Evolutionary conservation across 139 green algal genomes (phyloP).

Genomic region (Picochlorum costavermella): DNA sequence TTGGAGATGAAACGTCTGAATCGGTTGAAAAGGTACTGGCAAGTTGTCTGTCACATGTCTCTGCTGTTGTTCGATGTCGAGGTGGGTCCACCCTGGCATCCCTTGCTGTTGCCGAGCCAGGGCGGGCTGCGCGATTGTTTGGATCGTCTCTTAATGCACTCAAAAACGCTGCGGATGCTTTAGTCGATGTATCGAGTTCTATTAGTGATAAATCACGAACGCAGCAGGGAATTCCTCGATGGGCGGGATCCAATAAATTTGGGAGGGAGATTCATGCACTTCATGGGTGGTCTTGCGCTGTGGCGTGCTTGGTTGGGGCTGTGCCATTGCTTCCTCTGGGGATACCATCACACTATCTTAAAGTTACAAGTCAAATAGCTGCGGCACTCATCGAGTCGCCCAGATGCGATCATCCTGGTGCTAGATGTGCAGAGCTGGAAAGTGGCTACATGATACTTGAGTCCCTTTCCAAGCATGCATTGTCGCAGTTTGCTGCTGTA

Average conservation of each 20-base stretch:
- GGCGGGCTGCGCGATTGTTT: constrained; percentile 37
- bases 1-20: constrained; percentile 27
- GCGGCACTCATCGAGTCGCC: constrained; percentile 35
- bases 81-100: constrained; percentile 54
- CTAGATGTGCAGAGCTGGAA: constrained; percentile 38
- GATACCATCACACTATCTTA: constrained; percentile 43
- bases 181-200: constrained; percentile 21
- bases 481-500: neutral
- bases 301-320: constrained; percentile 50
- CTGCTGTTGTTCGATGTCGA: constrained; percentile 34
- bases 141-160: constrained; percentile 27
- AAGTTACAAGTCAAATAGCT: constrained; percentile 37
- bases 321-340: constrained; percentile 45
- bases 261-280: constrained; percentile 47
- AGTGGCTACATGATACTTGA: constrained; percentile 65
- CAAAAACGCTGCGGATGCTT: constrained; percentile 5
- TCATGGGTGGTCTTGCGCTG: constrained; percentile 52
- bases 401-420: constrained; percentile 4
- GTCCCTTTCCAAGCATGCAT: constrained; percentile 33
- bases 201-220: constrained; percentile 23
- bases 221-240: constrained; percentile 10
- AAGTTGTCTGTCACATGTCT: constrained; percentile 26
- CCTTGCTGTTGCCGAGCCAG: constrained; percentile 48
- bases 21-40: constrained; percentile 37
- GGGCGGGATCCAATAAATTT: constrained; percentile 17